Base-by-base conservation (phyloP, 2,329 filamentous ascomycete genomes). In the Ilyonectria mors-panacis region DNA sequence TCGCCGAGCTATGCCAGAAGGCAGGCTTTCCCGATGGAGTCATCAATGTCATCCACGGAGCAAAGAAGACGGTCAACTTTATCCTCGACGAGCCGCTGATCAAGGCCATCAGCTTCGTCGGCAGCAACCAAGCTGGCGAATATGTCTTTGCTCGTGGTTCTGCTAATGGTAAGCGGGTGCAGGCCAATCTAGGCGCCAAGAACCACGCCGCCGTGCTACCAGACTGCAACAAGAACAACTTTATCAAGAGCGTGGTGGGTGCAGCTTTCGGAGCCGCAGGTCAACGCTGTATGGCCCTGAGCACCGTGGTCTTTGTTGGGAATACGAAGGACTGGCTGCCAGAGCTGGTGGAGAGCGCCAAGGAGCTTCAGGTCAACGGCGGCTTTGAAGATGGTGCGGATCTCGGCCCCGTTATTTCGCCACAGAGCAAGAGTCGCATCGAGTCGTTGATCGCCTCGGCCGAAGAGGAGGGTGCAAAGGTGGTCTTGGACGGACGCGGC, bases 1-100 rank as follows among this genome's bases (percentile, higher is more conserved):
- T 94, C 30, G 92, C 91, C 9, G 92, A 94, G 81, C 86, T 94
- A 39, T 90, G 88, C 60, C 86, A 90, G 77, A 89, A 93, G 83
- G 92, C 92, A 51, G 92, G 92, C 37, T 93, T 94, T 82, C 92
- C 92, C 54, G 85, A 89, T 1, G 92, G 92, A 74, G 92, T 94
- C 17, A 59, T 92, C 78, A 92, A 92, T 82, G 86, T 92, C 72
- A 84, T 92, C 53, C 90, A 92, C 77, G 90, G 90, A 48, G 80
- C 88, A 4, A 87, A 88, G 59, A 88, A 86, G 79, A 89, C 90
- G 2, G 90, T 92, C 63, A 89, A 92, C 80, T 92, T 91, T 79
- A 91, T 92, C 76, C 84, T 92, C 66, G 90, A 92, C 71, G 89
- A 90, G 78, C 90, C 90, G 13, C 83, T 84, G 66, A 92, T 92